Evolutionary conservation across 2,329 filamentous ascomycete genomes (phyloP).

Genomic region (Colletotrichum sp.): DNA sequence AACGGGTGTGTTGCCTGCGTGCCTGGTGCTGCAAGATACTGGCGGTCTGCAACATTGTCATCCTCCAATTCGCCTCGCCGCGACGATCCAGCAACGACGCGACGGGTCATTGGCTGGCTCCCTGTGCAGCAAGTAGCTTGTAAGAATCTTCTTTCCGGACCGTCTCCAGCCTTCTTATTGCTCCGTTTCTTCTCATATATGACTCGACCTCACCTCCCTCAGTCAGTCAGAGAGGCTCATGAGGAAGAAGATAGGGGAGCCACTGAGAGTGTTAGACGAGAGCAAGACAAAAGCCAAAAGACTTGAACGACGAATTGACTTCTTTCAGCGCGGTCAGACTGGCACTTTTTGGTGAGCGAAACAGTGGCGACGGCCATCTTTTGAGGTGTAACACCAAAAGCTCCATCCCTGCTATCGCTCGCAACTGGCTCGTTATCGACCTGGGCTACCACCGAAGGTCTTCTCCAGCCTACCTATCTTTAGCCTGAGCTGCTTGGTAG

Average conservation of each 20-base stretch:
- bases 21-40: conserved; percentile 10
- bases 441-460: background rate
- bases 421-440: conserved; percentile 3
- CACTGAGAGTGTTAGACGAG: background rate
- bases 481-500: background rate
- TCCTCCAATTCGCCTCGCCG: conserved; percentile 4
- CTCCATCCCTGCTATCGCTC: conserved; percentile 17
- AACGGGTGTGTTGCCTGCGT: background rate
- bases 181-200: background rate
- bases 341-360: background rate
- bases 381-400: background rate
- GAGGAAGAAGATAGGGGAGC: background rate
- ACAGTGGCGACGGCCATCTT: background rate
- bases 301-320: background rate
- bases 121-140: conserved; percentile 14
- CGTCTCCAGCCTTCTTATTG: conserved; percentile 6
- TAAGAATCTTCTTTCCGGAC: background rate
- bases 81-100: conserved; percentile 12
- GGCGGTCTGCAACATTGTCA: conserved; percentile 19
- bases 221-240: background rate
- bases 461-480: background rate
- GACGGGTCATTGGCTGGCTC: conserved; percentile 14
- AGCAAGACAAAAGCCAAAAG: background rate
- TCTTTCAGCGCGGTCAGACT: background rate
- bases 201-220: background rate